Percentiles rank a stretch among this genome's conserved stretches.
phyloP scores from a whole-genome alignment of 179 eudicot species.

The Vitellaria paradoxa region DNA sequence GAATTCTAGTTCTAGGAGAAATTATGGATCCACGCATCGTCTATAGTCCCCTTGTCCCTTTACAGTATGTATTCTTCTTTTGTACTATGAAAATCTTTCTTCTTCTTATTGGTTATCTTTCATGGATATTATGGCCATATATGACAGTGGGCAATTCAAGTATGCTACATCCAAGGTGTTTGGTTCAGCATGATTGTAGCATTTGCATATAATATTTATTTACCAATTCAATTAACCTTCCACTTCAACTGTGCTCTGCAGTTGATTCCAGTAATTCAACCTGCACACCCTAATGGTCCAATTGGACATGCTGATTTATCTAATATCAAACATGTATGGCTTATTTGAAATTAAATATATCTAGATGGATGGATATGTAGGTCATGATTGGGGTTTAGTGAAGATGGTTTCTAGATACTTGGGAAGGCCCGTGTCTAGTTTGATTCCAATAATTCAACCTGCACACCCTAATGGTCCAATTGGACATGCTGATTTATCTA shows the following conservation, averaged over 20 bases:
- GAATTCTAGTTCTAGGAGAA: slow-evolving; percentile 93
- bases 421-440: neutral
- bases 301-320: neutral
- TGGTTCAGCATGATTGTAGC: neutral
- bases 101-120: neutral
- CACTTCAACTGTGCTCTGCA: neutral
- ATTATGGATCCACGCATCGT: slow-evolving; percentile 85
- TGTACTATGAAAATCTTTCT: neutral
- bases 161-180: neutral
- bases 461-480: neutral
- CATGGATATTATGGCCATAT: neutral
- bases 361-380: neutral
- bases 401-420: neutral
- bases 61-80: slow-evolving; percentile 70
- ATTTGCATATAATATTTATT: neutral
- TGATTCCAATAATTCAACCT: neutral
- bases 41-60: slow-evolving; percentile 90
- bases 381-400: neutral
- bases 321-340: neutral
- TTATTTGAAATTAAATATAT: neutral
- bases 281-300: neutral
- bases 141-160: neutral
- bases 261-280: neutral
- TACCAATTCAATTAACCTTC: neutral
- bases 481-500: neutral